Conservation (phyloP, 1,139 yeast species). For the Petasospora fabianii region DNA sequence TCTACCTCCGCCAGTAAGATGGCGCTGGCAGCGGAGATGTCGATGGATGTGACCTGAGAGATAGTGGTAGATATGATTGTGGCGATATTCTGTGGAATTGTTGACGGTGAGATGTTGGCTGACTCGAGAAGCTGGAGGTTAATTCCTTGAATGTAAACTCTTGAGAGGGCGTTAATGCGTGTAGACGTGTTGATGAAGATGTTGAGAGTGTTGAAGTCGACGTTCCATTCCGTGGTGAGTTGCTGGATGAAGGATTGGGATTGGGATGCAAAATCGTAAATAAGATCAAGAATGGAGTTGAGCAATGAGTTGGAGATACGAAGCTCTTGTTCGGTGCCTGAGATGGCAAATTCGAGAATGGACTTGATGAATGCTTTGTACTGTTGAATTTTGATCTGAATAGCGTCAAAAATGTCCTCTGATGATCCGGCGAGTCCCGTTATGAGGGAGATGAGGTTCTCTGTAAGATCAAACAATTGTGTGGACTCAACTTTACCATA, state of each 20-base stretch:
- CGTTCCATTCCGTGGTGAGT: slow-evolving; percentile 15
- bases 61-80: slow-evolving; percentile 15
- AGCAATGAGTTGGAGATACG: slow-evolving; percentile 43
- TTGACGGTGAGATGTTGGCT: slow-evolving; percentile 1
- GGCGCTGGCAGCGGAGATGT: slow-evolving; percentile 39
- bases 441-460: slow-evolving; percentile 66
- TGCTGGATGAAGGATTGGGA: slow-evolving; percentile 46
- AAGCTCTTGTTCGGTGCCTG: slow-evolving; percentile 27
- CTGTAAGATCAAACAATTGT: slow-evolving; percentile 62
- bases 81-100: slow-evolving; percentile 7
- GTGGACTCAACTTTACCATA: slow-evolving; percentile 43
- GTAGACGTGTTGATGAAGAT: slow-evolving; percentile 21
- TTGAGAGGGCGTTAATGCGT: slow-evolving; percentile 40
- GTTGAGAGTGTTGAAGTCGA: slow-evolving; percentile 15
- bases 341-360: slow-evolving; percentile 34
- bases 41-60: slow-evolving; percentile 33
- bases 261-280: slow-evolving; percentile 65
- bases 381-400: slow-evolving; percentile 36
- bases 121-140: slow-evolving; percentile 56
- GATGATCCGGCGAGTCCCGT: slow-evolving; percentile 66
- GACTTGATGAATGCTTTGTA: slow-evolving; percentile 42
- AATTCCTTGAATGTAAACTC: slow-evolving; percentile 56
- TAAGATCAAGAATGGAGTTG: slow-evolving; percentile 53
- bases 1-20: slow-evolving; percentile 36
- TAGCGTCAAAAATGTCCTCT: slow-evolving; percentile 53